Base-by-base conservation (phyloP, 2,329 filamentous ascomycete species). In the Venturia nashicola region DNA sequence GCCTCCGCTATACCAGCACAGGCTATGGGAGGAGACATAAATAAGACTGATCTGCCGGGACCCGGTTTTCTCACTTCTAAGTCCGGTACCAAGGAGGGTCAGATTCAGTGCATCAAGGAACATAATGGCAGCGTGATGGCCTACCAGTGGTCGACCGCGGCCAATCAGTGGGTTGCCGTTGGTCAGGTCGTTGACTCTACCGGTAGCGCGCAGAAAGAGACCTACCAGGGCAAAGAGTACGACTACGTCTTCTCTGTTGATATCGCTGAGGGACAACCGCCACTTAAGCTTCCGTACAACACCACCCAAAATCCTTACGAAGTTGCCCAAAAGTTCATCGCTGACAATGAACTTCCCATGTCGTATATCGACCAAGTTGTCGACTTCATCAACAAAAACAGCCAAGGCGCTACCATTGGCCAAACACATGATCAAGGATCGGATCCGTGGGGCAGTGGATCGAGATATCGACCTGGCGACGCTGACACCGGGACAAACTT, bases 201-300 rank as follows among this genome's bases (percentile, higher is more conserved):
- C 44, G 95, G 91, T 72, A 90, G 86, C 68, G 89, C 90, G 12
- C 72, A 72, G 12, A 78, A 78, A 62, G 73, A 76, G 16, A 85
- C 85, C 65, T 88, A 93, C 72, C 80, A 89, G 1, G 93, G 93
- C 40, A 85, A 96, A 72, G 89, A 93, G 66, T 99, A 96, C 73
- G 94, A 99, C 72, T 97, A 88, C 70, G 92, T 99, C 9, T 97
- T 97, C 69, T 92, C 97, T 71, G 92, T 97, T 34, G 92, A 96
- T 70, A 95, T 97, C 67, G 90, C 96, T 73, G 93, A 97, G 70
- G 93, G 91, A 62, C 93, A 95, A 71, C 92, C 93, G 14, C 86
- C 93, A 0, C 79, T 97, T 57, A 97, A 97, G 75, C 81, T 97
- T n/a, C 91, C 93, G 0, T 97, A 89, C 76, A 97, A 97, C 72